Conservation (phyloP, 305 asterid genomes). For the Fraxinus ornus region DNA sequence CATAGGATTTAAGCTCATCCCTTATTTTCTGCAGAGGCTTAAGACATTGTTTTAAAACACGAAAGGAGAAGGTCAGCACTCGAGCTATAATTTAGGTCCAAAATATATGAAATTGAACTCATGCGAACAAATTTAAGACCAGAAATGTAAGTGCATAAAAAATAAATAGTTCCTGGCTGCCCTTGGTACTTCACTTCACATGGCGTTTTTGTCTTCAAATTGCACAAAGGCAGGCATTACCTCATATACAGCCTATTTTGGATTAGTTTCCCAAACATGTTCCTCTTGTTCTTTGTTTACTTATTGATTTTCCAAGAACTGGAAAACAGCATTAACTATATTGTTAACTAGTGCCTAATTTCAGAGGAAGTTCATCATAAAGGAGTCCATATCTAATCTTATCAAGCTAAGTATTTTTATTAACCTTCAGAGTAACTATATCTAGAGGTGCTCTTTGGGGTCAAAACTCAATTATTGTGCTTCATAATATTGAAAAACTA, state of each 20-base stretch:
- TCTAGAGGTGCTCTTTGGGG: background rate
- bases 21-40: conserved; percentile 72
- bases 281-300: background rate
- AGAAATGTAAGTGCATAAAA: background rate
- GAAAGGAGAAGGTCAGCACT: background rate
- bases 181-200: background rate
- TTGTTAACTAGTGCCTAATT: background rate
- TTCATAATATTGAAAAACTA: background rate
- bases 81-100: background rate
- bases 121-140: background rate
- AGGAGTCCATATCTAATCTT: background rate
- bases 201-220: background rate
- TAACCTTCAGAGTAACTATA: background rate
- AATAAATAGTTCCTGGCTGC: background rate
- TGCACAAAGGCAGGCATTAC: background rate
- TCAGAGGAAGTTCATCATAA: background rate
- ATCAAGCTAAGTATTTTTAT: background rate
- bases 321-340: background rate
- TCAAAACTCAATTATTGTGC: background rate
- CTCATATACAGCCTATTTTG: background rate
- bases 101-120: background rate
- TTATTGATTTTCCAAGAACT: background rate
- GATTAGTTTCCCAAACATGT: background rate
- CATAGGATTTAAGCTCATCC: conserved; percentile 71
- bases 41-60: background rate